Evolutionary conservation across 352 stramenopile species (phyloP).

Genomic region (Globisporangium acanthophoron): DNA sequence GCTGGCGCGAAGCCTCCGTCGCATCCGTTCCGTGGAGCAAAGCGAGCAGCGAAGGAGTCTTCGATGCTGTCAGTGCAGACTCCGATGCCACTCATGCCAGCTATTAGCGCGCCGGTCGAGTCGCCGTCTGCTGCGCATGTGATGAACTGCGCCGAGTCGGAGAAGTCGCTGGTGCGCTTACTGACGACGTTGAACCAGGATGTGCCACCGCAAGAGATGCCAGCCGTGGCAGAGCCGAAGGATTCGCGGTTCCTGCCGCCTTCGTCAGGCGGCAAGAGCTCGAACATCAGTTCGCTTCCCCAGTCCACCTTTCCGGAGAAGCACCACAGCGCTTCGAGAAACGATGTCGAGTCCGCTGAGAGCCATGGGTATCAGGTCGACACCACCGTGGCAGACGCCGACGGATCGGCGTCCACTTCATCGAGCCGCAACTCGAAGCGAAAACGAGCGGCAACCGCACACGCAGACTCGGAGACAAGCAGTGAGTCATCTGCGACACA

Average conservation of each 20-base stretch:
- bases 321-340: neutral
- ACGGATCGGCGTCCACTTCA: neutral
- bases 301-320: neutral
- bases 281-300: neutral
- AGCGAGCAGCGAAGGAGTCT: slow-evolving; percentile 49
- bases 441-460: slow-evolving; percentile 17
- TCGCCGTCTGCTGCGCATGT: slow-evolving; percentile 52
- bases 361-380: neutral
- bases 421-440: slow-evolving; percentile 18
- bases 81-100: neutral
- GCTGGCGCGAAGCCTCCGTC: slow-evolving; percentile 9
- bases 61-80: neutral
- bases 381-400: neutral
- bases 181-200: slow-evolving; percentile 59
- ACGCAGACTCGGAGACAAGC: slow-evolving; percentile 9
- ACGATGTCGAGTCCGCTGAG: neutral
- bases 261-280: neutral
- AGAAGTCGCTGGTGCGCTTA: slow-evolving; percentile 59
- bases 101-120: slow-evolving; percentile 8
- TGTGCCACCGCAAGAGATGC: slow-evolving; percentile 2
- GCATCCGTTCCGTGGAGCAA: slow-evolving; percentile 14
- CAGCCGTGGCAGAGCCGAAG: slow-evolving; percentile 10
- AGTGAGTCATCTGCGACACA: slow-evolving; percentile 8
- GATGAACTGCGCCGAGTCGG: slow-evolving; percentile 61
- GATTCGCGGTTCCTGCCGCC: neutral